phyloP scores from a whole-genome alignment of 2,329 filamentous ascomycete genomes.

The Exophiala sp. region DNA sequence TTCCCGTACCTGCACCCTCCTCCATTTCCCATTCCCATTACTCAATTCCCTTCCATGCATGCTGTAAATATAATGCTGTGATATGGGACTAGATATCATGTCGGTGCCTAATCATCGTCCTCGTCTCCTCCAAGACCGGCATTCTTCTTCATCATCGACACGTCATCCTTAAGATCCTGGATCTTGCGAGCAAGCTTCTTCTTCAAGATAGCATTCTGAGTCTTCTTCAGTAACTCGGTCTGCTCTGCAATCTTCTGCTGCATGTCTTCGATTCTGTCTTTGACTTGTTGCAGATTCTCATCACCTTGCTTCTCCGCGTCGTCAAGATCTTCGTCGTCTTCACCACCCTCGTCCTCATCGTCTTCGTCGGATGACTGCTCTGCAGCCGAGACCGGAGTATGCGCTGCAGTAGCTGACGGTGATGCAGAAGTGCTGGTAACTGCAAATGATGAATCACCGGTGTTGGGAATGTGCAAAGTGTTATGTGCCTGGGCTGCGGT shows the following conservation, averaged over 20 bases:
- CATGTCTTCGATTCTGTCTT: slow-evolving; percentile 43
- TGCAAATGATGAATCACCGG: slow-evolving; percentile 29
- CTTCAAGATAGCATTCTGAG: slow-evolving; percentile 28
- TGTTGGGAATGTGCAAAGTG: slow-evolving; percentile 27
- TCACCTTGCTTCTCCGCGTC: slow-evolving; percentile 38
- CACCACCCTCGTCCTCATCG: slow-evolving; percentile 34
- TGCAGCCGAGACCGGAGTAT: slow-evolving; percentile 25
- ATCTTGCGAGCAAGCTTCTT: slow-evolving; percentile 44
- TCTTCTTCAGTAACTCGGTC: slow-evolving; percentile 38
- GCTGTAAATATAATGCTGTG: too few relatives aligned
- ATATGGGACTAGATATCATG: too few relatives aligned
- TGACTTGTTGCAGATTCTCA: slow-evolving; percentile 32
- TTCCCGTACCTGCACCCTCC: too few relatives aligned
- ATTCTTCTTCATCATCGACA: slow-evolving; percentile 27
- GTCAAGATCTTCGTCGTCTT: slow-evolving; percentile 43
- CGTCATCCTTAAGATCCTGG: slow-evolving; percentile 26
- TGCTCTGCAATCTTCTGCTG: slow-evolving; percentile 44
- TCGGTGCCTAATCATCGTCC: slow-evolving; percentile 21
- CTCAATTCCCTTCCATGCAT: too few relatives aligned
- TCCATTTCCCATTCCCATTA: too few relatives aligned
- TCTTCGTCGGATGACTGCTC: slow-evolving; percentile 31
- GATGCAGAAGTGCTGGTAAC: slow-evolving; percentile 28
- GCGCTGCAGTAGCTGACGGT: slow-evolving; percentile 27
- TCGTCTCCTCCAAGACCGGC: slow-evolving; percentile 24
- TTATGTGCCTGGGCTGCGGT: slow-evolving; percentile 16